phyloP scores from a whole-genome alignment of 75 land plant species.

The Cryptomeria japonica region DNA sequence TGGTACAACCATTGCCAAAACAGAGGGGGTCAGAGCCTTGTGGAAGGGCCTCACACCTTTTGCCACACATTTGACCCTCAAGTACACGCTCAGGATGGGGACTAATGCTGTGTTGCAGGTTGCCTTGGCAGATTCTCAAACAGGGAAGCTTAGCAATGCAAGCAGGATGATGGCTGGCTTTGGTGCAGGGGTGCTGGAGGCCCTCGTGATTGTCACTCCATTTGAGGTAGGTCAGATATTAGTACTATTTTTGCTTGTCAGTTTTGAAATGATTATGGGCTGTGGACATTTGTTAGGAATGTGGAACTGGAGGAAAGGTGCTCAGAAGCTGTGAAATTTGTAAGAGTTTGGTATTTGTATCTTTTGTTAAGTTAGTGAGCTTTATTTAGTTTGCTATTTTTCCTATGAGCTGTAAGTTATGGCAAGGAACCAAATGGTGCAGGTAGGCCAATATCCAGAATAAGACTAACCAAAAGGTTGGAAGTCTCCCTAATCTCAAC shows the following conservation, averaged over 20 bases:
- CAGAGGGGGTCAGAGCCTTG: conserved; percentile 87
- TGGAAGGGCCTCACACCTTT: conserved; percentile 99
- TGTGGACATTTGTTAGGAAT: background rate
- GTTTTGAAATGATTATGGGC: background rate
- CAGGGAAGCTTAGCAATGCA: conserved; percentile 56
- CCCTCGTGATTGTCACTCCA: conserved; percentile 90
- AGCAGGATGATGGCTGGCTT: conserved; percentile 72
- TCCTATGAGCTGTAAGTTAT: background rate
- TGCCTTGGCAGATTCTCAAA: conserved; percentile 63
- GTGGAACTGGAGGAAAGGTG: background rate
- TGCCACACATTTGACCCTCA: conserved; percentile 92
- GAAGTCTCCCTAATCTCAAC: background rate
- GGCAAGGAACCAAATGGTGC: background rate
- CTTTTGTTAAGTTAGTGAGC: no score
- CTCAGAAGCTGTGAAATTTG: background rate
- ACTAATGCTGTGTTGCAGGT: conserved; percentile 81
- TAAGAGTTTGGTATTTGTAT: background rate
- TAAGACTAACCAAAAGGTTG: background rate
- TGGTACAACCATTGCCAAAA: conserved; percentile 50
- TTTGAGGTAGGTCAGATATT: conserved; percentile 66
- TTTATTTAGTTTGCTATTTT: background rate
- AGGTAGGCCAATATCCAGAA: background rate
- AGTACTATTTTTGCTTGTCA: background rate
- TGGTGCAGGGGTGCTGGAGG: conserved; percentile 94
- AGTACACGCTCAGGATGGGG: conserved; percentile 96